Evolutionary conservation across 495 filamentous ascomycete genomes (phyloP).

Genomic region (Penicillium atrosanguineum): DNA sequence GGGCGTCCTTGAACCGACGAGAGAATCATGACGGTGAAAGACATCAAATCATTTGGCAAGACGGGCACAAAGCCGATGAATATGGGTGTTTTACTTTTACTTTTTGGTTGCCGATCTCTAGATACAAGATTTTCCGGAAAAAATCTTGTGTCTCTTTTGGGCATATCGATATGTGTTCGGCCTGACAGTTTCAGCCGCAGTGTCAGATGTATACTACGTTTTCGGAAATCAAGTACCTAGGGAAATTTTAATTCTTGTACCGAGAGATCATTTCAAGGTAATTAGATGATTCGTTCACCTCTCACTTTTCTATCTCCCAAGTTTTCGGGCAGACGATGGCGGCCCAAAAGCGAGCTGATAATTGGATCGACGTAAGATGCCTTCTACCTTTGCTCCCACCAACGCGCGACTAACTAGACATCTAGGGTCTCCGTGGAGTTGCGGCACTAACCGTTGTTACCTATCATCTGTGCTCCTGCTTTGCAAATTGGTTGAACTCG

Average conservation of each 20-base stretch:
- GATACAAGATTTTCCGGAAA: background rate
- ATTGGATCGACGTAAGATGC: conserved; percentile 15
- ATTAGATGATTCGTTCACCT: background rate
- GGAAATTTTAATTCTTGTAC: background rate
- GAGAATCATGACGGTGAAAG: no score
- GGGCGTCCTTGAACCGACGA: no score
- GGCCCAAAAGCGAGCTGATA: conserved; percentile 4
- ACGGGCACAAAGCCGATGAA: no score
- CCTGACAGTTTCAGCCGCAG: background rate
- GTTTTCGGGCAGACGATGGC: background rate
- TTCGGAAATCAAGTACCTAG: background rate
- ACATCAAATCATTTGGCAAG: no score
- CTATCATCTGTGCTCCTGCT: conserved; percentile 14
- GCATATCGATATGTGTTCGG: background rate
- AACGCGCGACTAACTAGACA: background rate
- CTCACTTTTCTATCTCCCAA: background rate
- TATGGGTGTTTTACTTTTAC: no score
- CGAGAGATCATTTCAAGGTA: background rate
- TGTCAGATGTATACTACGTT: background rate
- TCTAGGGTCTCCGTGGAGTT: conserved; percentile 12
- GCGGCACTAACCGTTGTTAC: conserved; percentile 12
- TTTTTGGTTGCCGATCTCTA: background rate
- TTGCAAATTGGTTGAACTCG: conserved; percentile 17
- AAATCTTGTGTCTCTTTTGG: background rate
- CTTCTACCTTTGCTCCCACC: background rate